Evolutionary conservation across 768 basidiomycete genomes (phyloP).

Genomic region (Termitomyces sp.): DNA sequence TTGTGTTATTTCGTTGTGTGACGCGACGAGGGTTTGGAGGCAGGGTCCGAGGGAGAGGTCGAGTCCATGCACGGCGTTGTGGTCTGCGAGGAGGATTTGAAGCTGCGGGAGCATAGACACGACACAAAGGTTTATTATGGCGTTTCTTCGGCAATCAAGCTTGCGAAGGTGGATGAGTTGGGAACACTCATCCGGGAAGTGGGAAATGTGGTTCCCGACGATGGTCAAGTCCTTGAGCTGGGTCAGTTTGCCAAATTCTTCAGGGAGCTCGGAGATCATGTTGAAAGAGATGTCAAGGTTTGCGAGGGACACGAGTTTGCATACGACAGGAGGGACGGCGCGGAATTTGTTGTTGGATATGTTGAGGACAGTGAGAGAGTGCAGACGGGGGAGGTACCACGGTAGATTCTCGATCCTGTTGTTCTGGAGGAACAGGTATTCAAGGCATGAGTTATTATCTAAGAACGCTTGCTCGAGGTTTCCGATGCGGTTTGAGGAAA

Average conservation of each 20-base stretch:
- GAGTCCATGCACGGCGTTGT: conserved; percentile 78
- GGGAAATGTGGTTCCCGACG: conserved; percentile 79
- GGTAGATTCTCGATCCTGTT: conserved; percentile 88
- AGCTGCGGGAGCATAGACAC: conserved; percentile 68
- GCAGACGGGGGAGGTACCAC: conserved; percentile 74
- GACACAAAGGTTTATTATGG: conserved; percentile 66
- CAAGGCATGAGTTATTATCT: conserved; percentile 67
- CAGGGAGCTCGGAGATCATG: conserved; percentile 73
- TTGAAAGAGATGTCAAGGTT: conserved; percentile 97
- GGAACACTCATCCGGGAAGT: conserved; percentile 58
- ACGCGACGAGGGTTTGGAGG: conserved; percentile 64
- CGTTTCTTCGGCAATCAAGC: conserved; percentile 85
- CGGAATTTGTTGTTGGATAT: conserved; percentile 96
- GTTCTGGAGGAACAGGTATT: conserved; percentile 74
- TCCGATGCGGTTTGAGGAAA: conserved; percentile 87
- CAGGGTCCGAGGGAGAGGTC: conserved; percentile 70
- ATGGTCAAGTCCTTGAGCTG: conserved; percentile 70
- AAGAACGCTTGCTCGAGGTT: conserved; percentile 85
- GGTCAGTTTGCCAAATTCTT: conserved; percentile 65
- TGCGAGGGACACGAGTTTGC: conserved; percentile 61
- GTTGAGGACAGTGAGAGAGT: conserved; percentile 70
- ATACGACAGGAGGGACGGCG: conserved; percentile 67
- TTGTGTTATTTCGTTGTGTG: conserved; percentile 86
- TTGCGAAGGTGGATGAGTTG: conserved; percentile 54
- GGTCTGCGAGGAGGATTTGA: conserved; percentile 64